Base-by-base conservation (phyloP, 225 moss, liverwort and hornwort species). In the Marchantia polymorpha region DNA sequence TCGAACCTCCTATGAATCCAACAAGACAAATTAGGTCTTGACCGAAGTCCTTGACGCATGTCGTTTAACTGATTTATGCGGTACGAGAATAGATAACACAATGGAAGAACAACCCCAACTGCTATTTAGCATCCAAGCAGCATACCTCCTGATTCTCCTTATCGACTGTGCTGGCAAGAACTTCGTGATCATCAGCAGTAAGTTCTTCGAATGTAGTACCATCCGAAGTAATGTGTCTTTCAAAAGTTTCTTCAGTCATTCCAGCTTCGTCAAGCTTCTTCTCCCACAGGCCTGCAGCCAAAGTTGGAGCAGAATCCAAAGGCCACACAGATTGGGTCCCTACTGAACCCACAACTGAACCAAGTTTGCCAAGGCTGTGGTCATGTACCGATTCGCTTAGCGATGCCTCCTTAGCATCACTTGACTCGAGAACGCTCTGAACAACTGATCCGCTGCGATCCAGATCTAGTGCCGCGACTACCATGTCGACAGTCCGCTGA, bases 401-500 rank as follows among this genome's bases (percentile, higher is more conserved):
- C 56, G 87, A 73, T 8, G 19, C 19, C 31, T 29, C 46, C 51
- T 72, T 77, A 20, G 60, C 58, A 78, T 80, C 52, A 76, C 55
- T 63, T 77, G 87, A 8, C 31, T 79, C 83, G 6, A 83, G 81
- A 10, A 66, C 84, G 68, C 73, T 67, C 12, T 80, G 80, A 2
- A 81, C 80, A 22, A 68, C 31, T 74, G 83, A 77, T 79, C 86
- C 89, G 6, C 81, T 83, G 22, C 56, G 67, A 47, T 88, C 84
- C 58, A 91, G 76, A 69, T 90, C 91, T 60, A 90, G 86, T 52
- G 90, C 91, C 20, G 88, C 78, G 17, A 79, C 68, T 23, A 79
- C 92, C 87, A 91, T 81, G 71, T 91, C 89, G 69, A 90, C 91
- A 14, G 90, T 92, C 59, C 90, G 88, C 70, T 88, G 87, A 74